Evolutionary conservation across 169 alveolate species (phyloP).

Genomic region (Plasmodium ovale): DNA sequence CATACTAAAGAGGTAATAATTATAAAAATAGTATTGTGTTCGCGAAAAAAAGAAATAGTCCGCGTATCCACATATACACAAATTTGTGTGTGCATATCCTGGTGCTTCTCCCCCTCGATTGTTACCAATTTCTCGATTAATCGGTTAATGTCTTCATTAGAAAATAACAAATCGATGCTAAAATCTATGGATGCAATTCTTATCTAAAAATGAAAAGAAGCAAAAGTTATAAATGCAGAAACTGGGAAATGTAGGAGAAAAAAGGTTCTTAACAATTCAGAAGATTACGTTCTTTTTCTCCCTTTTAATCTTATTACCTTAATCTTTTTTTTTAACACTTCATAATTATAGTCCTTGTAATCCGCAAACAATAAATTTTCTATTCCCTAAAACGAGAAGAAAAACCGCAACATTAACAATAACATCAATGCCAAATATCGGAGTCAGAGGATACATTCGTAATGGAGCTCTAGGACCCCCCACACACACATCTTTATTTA

Average conservation of each 20-base stretch:
- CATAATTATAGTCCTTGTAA: constrained; percentile 73
- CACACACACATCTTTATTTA: no score
- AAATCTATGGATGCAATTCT: constrained; percentile 75
- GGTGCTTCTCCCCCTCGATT: background rate
- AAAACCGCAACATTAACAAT: background rate
- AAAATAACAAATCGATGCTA: constrained; percentile 53
- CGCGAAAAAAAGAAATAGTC: background rate
- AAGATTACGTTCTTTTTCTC: background rate
- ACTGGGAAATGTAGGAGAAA: background rate
- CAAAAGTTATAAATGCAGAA: background rate
- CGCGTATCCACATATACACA: background rate
- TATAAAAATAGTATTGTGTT: background rate
- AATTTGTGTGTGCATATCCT: background rate
- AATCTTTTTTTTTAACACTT: constrained; percentile 36
- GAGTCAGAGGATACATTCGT: background rate
- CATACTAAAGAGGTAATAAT: constrained; percentile 18
- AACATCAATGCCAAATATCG: background rate
- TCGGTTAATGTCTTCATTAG: constrained; percentile 34
- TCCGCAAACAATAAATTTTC: constrained; percentile 61
- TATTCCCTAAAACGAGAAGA: constrained; percentile 44
- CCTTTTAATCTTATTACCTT: constrained; percentile 32
- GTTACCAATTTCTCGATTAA: constrained; percentile 49
- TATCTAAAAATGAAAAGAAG: constrained; percentile 16
- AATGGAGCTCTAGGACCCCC: no score
- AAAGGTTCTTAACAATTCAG: no score